phyloP scores from a whole-genome alignment of 2,329 filamentous ascomycete species.

The Paraphoma sp. region DNA sequence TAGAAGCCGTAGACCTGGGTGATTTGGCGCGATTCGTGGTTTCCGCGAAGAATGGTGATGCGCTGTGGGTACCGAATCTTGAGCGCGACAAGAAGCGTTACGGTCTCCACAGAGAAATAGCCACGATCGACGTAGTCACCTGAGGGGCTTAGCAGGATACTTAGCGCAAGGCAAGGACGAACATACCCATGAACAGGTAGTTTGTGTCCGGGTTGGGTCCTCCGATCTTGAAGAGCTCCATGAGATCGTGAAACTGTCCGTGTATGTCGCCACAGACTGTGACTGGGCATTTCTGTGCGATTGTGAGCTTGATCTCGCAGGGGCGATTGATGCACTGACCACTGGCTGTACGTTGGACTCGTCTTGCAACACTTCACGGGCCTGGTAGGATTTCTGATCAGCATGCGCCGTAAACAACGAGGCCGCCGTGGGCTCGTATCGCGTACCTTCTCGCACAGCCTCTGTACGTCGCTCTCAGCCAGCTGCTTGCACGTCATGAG shows the following conservation, averaged over 20 bases:
- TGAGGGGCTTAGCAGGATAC: constrained; percentile 48
- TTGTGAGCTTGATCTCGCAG: constrained; percentile 20
- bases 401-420: constrained; percentile 4
- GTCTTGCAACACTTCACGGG: constrained; percentile 93
- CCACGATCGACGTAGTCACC: constrained; percentile 98
- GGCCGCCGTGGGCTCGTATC: constrained; percentile 1
- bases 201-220: constrained; percentile 98
- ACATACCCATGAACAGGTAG: constrained; percentile 94
- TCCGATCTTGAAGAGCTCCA: constrained; percentile 99
- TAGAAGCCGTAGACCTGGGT: constrained; percentile 82
- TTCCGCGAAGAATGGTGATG: constrained; percentile 97
- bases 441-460: constrained; percentile 92
- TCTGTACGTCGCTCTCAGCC: constrained; percentile 90
- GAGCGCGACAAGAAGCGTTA: constrained; percentile 92
- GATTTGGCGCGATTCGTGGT: constrained; percentile 79
- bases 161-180: neutral
- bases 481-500: constrained; percentile 99
- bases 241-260: constrained; percentile 97
- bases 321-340: constrained; percentile 62
- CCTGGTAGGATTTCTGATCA: constrained; percentile 59
- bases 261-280: constrained; percentile 99
- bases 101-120: constrained; percentile 98
- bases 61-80: constrained; percentile 98
- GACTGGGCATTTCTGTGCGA: constrained; percentile 82
- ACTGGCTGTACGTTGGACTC: constrained; percentile 99